Evolutionary conservation across 768 basidiomycete genomes (phyloP), one percentile per base, ranked within the genome.

Genomic region (Boletus coccyginus): DNA sequence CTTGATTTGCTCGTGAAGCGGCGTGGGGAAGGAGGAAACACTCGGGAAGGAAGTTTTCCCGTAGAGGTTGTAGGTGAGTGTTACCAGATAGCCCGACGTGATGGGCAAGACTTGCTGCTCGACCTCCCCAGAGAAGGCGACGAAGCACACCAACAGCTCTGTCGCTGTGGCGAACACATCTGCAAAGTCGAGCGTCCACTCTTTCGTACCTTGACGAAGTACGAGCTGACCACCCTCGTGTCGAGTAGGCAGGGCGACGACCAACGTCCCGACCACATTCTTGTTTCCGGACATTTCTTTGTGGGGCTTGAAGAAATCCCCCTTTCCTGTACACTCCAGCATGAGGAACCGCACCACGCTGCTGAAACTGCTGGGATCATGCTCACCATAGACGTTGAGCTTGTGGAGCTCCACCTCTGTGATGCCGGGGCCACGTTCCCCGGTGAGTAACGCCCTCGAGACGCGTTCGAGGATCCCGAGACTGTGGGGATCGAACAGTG

Each of bases 191-290:
- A 57, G 0, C 5, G n/a, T 42, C 56, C 50, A 57, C 39, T 56
- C 43, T 19, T 50, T 42, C 3, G 1, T 4, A 19, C 16, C 19
- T 3, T 54, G 21, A 7, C 46, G 47, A 29, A 55, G 47, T 3
- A 50, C 43, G 33, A 56, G 36, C n/a, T 50, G 57, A 14, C 57
- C 54, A 8, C 57, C 54, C 27, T 47, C 46, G 7, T 59, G 49
- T 0, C 60, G 41, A 0, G 75, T 77, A 17, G 80, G 81, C 45
- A 80, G 73, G n/a, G 78, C 70, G n/a, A 81, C 58, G 3, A 82
- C 75, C 7, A 85, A 74, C 1, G 81, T 81, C 1, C 77, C 81
- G 43, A 85, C 75, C 75, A 81, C 81, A n/a, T 60, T 61, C 10
- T 70, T 65, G 7, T 67, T 60, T 5, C 75, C 75, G 4, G 78